phyloP scores from a whole-genome alignment of 495 filamentous ascomycete genomes.

The Daldinia loculata region DNA sequence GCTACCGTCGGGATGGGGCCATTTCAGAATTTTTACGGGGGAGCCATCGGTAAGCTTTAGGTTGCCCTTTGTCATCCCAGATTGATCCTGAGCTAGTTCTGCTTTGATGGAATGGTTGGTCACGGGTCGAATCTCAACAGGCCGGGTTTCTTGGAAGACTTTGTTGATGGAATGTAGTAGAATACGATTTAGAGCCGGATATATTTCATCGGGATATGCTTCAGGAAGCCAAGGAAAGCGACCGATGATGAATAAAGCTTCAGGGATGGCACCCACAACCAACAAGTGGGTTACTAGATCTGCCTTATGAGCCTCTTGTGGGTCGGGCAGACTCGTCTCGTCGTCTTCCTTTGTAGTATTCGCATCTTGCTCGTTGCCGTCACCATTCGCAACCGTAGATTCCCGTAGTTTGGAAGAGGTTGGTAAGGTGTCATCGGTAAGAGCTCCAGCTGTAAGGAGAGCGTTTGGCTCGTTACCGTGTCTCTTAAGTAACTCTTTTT shows the following conservation, averaged over 20 bases:
- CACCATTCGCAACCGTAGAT: constrained; percentile 36
- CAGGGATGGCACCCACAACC: constrained; percentile 89
- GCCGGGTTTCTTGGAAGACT: constrained; percentile 52
- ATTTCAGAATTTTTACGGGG: constrained; percentile 70
- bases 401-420: constrained; percentile 47
- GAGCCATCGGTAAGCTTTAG: constrained; percentile 65
- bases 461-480: constrained; percentile 79
- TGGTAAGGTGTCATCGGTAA: constrained; percentile 75
- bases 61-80: constrained; percentile 69
- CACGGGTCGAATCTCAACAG: constrained; percentile 37
- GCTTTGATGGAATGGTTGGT: constrained; percentile 25
- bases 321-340: constrained; percentile 73
- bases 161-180: constrained; percentile 75
- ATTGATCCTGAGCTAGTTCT: constrained; percentile 61
- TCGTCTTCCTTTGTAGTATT: constrained; percentile 63
- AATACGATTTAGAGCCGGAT: constrained; percentile 75
- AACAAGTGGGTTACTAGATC: constrained; percentile 84
- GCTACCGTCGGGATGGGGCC: constrained; percentile 82
- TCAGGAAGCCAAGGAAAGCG: constrained; percentile 91
- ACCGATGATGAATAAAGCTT: constrained; percentile 90
- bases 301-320: constrained; percentile 85
- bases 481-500: constrained; percentile 72
- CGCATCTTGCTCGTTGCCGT: constrained; percentile 40
- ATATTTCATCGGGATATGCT: constrained; percentile 78
- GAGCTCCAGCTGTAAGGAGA: constrained; percentile 85